phyloP scores from a whole-genome alignment of 1,139 yeast genomes.

The Nakaseomyces bracarensis region DNA sequence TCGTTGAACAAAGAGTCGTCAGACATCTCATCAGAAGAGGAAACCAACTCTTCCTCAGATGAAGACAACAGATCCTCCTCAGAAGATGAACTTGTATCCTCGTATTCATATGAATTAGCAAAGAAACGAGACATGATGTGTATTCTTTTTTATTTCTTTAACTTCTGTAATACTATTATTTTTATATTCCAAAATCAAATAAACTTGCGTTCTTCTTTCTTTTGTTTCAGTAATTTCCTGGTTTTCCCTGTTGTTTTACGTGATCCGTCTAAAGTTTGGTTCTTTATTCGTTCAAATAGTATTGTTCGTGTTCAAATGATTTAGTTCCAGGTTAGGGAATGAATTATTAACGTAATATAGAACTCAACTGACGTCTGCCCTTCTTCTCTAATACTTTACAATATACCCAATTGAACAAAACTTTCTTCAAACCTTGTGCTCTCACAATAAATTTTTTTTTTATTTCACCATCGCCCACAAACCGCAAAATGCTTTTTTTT shows the following conservation, averaged over 20 bases:
- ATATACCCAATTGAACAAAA: no score
- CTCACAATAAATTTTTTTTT: background rate
- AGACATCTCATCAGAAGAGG: conserved; percentile 37
- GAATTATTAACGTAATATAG: no score
- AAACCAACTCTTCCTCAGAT: conserved; percentile 57
- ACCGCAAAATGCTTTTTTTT: no score
- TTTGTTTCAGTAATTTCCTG: background rate
- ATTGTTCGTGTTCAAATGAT: no score
- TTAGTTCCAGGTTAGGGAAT: no score
- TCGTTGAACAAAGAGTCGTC: conserved; percentile 29
- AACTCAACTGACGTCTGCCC: no score
- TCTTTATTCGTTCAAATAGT: no score
- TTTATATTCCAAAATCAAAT: background rate
- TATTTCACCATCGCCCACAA: background rate
- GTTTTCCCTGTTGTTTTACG: no score
- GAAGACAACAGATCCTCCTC: conserved; percentile 69
- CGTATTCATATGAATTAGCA: conserved; percentile 49
- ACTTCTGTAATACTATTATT: background rate
- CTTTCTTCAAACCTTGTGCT: background rate
- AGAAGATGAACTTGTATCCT: conserved; percentile 59
- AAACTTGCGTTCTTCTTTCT: background rate
- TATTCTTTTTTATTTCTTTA: conserved; percentile 13
- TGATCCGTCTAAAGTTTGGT: no score
- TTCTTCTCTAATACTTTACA: no score
- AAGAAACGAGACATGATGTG: conserved; percentile 56